Evolutionary conservation across 768 basidiomycete genomes (phyloP), one percentile per base, ranked within the genome.

Genomic region (Cyathus striatus): DNA sequence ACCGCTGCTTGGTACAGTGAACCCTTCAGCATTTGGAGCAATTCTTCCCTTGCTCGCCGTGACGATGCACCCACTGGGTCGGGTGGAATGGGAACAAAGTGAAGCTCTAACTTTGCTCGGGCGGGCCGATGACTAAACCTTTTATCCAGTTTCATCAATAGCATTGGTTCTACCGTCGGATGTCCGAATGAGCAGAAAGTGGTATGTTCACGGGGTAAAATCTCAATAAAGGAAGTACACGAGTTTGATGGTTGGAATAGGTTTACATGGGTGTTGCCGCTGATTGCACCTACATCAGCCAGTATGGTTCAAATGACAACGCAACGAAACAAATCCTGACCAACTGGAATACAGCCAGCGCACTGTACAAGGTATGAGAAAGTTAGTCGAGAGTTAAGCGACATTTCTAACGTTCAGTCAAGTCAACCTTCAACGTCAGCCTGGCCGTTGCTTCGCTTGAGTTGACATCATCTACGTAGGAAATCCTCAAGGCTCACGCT

Each of bases 181-280:
- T 93, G 91, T 59, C 85, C 89, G 2, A 78, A 61, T 41, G 65
- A 73, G 0, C 84, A 86, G 62, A 78, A 79, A 68, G 77, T 91
- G 51, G 79, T 81, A 54, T 50, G 78, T 30, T n/a, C n/a, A n/a
- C n/a, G n/a, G n/a, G n/a, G n/a, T n/a, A n/a, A n/a, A n/a, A n/a
- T n/a, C n/a, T 18, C 30, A 21, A 7, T 7, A 17, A 10, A 16
- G 1, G 21, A 44, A 38, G 10, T 5, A 16, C 17, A 18, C 46
- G 10, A 30, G 38, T 40, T 24, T 47, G 38, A 45, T 40, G 7
- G 39, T 37, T 20, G 14, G 30, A 26, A 14, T 38, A 79, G 77
- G 51, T 79, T 20, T 90, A 84, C 58, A 83, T 92, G 79, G 91
- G 91, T 20, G 85, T 91, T 43, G 90, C 90, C 1, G 84, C 90